A percentile compares a stretch with the other conserved stretches of the same genome.
Evolutionary conservation across 108 stramenopile genomes (phyloP).

Genomic region (Fragilariopsis cylindrus): DNA sequence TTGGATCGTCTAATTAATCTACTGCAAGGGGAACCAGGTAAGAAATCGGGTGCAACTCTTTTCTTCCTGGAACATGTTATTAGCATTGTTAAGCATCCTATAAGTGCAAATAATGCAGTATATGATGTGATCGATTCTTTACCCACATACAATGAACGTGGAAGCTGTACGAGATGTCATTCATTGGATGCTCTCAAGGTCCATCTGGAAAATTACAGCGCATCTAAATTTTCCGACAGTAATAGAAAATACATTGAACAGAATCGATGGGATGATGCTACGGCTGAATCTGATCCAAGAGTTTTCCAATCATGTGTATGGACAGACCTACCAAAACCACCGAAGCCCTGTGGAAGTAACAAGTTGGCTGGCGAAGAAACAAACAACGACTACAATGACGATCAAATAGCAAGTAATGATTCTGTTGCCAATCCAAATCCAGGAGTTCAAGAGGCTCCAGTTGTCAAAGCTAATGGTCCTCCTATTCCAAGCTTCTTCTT

Average conservation of each 20-base stretch:
- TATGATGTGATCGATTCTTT: conserved; percentile 83
- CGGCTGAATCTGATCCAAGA: conserved; percentile 86
- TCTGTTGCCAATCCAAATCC: no score
- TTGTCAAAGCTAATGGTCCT: no score
- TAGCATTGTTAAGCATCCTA: conserved; percentile 67
- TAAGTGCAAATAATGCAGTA: conserved; percentile 4
- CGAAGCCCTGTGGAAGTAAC: neutral
- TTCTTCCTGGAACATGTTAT: conserved; percentile 89
- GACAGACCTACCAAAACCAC: conserved; percentile 22
- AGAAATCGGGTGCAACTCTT: conserved; percentile 56
- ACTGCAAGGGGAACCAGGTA: neutral
- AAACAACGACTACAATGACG: no score
- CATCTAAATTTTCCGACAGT: conserved; percentile 59
- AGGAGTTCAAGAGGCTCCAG: no score
- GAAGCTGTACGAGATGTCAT: conserved; percentile 27
- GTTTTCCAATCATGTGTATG: conserved; percentile 89
- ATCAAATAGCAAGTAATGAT: no score
- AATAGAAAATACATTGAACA: conserved; percentile 72
- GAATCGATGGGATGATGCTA: conserved; percentile 77
- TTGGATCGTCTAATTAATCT: conserved; percentile 46
- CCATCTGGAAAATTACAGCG: conserved; percentile 69
- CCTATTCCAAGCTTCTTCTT: no score
- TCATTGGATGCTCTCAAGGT: conserved; percentile 46
- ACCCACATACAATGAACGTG: conserved; percentile 18
- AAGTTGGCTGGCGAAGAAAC: no score